Base-by-base conservation (phyloP, 2,329 filamentous ascomycete species). In the Aspergillus fumigatus region DNA sequence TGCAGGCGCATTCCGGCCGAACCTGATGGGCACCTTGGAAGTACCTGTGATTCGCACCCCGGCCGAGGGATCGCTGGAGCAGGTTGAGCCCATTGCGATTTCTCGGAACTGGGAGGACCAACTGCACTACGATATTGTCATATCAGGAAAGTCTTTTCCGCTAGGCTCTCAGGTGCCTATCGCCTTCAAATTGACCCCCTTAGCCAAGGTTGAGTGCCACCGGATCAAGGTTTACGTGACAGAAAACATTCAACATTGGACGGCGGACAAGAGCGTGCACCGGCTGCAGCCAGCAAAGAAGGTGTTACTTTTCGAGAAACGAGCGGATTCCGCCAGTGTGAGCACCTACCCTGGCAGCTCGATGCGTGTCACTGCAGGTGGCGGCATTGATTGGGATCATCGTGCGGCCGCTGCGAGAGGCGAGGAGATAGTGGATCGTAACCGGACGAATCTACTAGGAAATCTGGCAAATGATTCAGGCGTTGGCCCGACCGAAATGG, bases 21-120 rank as follows among this genome's bases (percentile, higher is more conserved):
- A 96, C 64, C 79, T 97, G 1, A 82, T 92, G 55, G 92, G 92
- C 41, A 82, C 80, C 47, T 90, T 92, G 70, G 92, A 96, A 71
- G 86, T 97, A 2, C 84, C 83, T 8, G 85, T 97, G 50, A 90
- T 96, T 53, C 87, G 92, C 48, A 86, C 94, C 3, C 92, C 92
- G 0, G 86, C 93, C 50, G 91, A 96, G 73, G 84, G 92, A 48
- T 96, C 92, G 0, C 79, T 96, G 25, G 92, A 97, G 73, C 91
- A 91, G 73, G 88, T 92, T 26, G 92, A 97, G 70, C 92, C 92
- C 2, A 96, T 97, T 66, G 93, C 92, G 10, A 96, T 97, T 67
- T 93, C 89, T 62, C 82, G 92, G 21, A 92, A 90, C 60, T 97
- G 92, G 92, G 92, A 97, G 70, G 92, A 97, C 64, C 92, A 96